Evolutionary conservation across 192 early-diverging fungal species (phyloP), one percentile per base, ranked within the genome.

Genomic region (Backusella morwellensis): DNA sequence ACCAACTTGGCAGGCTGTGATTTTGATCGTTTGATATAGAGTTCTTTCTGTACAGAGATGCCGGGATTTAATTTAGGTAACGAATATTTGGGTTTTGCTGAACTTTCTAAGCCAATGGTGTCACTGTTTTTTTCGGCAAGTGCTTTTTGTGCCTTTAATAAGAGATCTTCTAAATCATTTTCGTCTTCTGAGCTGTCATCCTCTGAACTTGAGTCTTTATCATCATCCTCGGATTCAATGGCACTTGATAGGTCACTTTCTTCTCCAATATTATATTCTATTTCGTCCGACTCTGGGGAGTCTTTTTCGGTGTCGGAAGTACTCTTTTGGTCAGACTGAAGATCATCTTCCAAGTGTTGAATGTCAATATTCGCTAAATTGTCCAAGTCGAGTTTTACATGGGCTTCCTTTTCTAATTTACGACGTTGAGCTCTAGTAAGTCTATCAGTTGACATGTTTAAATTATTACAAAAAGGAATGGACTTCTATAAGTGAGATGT

Each of bases 61-160:
- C 83, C 83, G 17, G 81, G 54, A 44, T 88, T 69, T 6, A 88
- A 68, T 70, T 82, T 86, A 9, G 87, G 83, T 44, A 66, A 21
- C 19, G 34, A 66, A 1, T 34, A 42, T 35, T 14, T 15, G 1
- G 26, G 78, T 66, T 73, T 80, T 41, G 72, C 77, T 26, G 44
- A 35, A 0, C 75, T 72, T 19, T 56, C 40, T 1, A 75, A 36
- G 42, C 70, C 67, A 26, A 44, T 21, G 11, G 54, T 76, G 11
- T 77, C 77, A 7, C 72, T 72, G 38, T 75, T 79, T 26, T 84
- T 74, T n/a, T 68, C 29, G 66, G 79, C 74, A 1, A 87, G 68
- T 1, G 82, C 81, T 17, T 72, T 73, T 68, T 81, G 80, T 17
- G 86, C 86, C 50, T 82, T 83, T 32, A 76, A 14, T 26, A 87